Evolutionary conservation across 495 filamentous ascomycete species (phyloP).

Genomic region (Penicillium fimorum): DNA sequence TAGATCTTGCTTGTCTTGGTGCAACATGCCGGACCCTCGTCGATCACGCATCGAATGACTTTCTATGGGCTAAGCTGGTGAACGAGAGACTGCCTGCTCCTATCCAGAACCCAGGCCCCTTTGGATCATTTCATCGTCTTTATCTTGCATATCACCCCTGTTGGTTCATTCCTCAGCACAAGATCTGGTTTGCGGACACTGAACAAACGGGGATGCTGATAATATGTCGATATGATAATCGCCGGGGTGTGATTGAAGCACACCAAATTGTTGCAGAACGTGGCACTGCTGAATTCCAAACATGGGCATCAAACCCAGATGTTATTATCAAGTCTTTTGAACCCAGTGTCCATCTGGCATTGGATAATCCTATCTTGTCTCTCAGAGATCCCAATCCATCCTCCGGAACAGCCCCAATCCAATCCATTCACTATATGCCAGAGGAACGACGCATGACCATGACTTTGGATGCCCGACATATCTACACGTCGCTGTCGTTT

Average conservation of each 20-base stretch:
- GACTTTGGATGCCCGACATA: conserved; percentile 39
- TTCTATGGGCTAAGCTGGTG: conserved; percentile 62
- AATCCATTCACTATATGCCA: conserved; percentile 6
- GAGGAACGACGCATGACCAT: conserved; percentile 55
- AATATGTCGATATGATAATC: conserved; percentile 68
- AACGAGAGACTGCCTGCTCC: conserved; percentile 58
- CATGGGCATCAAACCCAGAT: conserved; percentile 63
- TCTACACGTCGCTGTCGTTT: conserved; percentile 49
- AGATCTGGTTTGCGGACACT: conserved; percentile 82
- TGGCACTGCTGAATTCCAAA: conserved; percentile 45
- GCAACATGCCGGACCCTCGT: conserved; percentile 55
- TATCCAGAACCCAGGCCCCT: conserved; percentile 52
- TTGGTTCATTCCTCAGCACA: conserved; percentile 79
- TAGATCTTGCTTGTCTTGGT: conserved; percentile 55
- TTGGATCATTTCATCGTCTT: conserved; percentile 61
- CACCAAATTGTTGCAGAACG: conserved; percentile 72
- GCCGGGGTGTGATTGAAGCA: conserved; percentile 72
- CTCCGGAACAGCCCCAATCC: conserved; percentile 24
- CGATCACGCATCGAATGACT: conserved; percentile 51
- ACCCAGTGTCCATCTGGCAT: conserved; percentile 64
- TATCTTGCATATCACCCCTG: conserved; percentile 72
- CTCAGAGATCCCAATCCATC: conserved; percentile 42
- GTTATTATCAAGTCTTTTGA: conserved; percentile 74
- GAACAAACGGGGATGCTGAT: conserved; percentile 69
- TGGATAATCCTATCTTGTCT: conserved; percentile 67